Evolutionary conservation across 805 yeast species (phyloP).

Genomic region (Metschnikowia continentalis): DNA sequence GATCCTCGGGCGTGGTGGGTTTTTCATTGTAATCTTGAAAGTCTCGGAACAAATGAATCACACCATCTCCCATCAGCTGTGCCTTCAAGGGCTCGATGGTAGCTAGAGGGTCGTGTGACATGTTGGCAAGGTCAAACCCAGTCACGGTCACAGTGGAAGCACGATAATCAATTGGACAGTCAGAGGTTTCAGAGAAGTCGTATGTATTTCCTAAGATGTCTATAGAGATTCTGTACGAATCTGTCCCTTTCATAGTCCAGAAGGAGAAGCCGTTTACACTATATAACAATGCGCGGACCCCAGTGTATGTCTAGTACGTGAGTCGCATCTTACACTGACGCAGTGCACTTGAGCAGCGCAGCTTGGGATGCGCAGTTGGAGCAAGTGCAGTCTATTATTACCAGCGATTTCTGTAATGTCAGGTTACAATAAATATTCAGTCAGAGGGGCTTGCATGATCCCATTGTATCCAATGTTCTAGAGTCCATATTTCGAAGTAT

Average conservation of each 20-base stretch:
- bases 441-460: too few species aligned
- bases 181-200: neutral
- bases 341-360: neutral
- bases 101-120: constrained; percentile 4
- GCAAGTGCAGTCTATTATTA: neutral
- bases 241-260: constrained; percentile 37
- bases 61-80: constrained; percentile 66
- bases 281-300: neutral
- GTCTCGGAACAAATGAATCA: constrained; percentile 62
- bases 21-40: constrained; percentile 19
- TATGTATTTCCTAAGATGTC: constrained; percentile 15
- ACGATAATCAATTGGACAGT: constrained; percentile 28
- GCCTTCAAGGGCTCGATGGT: constrained; percentile 53
- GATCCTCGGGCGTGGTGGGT: constrained; percentile 5
- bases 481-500: constrained; percentile 17
- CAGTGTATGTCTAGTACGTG: neutral
- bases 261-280: neutral
- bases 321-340: neutral
- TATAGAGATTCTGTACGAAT: constrained; percentile 34
- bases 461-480: neutral
- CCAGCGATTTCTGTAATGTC: neutral
- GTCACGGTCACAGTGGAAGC: constrained; percentile 25
- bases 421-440: too few species aligned
- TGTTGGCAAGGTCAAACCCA: constrained; percentile 11
- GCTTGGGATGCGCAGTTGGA: neutral